A percentile compares a stretch with the other conserved stretches of the same genome.
phyloP scores from a whole-genome alignment of 176 grass and related monocot genomes.

The Otatea glauca region DNA sequence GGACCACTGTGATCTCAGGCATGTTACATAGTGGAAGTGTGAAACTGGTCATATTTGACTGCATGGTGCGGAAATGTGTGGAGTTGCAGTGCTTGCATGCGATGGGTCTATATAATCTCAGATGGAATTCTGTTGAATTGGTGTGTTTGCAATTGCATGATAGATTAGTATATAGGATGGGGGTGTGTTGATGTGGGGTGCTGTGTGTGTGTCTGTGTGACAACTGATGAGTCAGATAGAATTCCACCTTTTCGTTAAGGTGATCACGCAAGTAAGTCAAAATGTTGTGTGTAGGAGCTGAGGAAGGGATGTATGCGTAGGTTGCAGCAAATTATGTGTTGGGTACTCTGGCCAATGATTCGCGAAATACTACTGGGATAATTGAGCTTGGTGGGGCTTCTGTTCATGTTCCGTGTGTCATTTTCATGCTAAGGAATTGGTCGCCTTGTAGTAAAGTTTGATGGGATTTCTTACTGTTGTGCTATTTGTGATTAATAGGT shows the following conservation, averaged over 20 bases:
- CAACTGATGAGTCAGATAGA: not conserved
- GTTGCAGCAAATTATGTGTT: conserved; percentile 85
- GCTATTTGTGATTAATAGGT: conserved; percentile 47
- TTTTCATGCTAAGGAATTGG: conserved; percentile 32
- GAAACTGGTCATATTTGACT: not conserved
- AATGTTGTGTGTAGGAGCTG: conserved; percentile 60
- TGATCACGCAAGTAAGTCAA: conserved; percentile 30
- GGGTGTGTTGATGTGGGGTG: not conserved
- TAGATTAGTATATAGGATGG: not conserved
- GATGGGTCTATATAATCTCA: not conserved
- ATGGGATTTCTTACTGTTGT: conserved; percentile 24
- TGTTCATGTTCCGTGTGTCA: conserved; percentile 59
- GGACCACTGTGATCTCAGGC: conserved; percentile 91
- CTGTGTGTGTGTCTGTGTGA: not conserved
- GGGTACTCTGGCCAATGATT: conserved; percentile 61
- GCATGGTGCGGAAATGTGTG: not conserved
- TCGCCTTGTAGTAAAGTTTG: not conserved
- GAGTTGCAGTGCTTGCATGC: conserved; percentile 6
- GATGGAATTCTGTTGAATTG: conserved; percentile 19
- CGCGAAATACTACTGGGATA: conserved; percentile 71
- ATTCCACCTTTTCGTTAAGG: not conserved
- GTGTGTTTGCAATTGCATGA: conserved; percentile 23
- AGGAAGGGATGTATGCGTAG: conserved; percentile 94
- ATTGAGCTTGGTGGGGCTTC: conserved; percentile 96
- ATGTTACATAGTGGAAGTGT: not conserved